phyloP scores from a whole-genome alignment of 306 rosid genomes.

The Benincasa hispida region DNA sequence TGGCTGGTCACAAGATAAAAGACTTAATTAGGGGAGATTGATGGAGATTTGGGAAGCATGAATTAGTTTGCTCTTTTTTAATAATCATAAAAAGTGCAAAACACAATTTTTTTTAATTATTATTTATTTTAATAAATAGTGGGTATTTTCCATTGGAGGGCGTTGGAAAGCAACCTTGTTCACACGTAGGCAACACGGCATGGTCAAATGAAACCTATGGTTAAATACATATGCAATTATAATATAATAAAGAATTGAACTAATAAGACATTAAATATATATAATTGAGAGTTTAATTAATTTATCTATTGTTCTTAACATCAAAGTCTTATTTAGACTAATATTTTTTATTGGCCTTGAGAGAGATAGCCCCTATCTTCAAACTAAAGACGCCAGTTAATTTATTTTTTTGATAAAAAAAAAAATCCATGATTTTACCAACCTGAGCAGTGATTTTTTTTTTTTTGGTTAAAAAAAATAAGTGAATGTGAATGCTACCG shows the following conservation, averaged over 20 bases:
- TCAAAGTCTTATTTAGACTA: not conserved
- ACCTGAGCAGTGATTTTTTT: too few species aligned
- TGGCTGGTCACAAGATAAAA: not conserved
- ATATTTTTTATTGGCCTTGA: not conserved
- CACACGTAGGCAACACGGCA: constrained; percentile 2
- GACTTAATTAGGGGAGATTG: not conserved
- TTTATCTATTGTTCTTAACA: not conserved
- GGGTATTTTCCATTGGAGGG: not conserved
- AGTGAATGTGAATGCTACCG: too few species aligned
- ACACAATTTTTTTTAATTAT: not conserved
- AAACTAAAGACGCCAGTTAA: not conserved
- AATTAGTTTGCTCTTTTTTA: not conserved
- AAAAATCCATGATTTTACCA: too few species aligned
- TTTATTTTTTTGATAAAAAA: too few species aligned
- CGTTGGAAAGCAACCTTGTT: not conserved
- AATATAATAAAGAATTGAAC: not conserved
- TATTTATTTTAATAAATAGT: not conserved
- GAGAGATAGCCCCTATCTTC: not conserved
- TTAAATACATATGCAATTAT: not conserved
- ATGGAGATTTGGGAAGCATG: not conserved
- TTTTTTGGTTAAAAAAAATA: too few species aligned
- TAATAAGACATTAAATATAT: too few species aligned
- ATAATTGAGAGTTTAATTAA: not conserved
- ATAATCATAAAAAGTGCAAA: not conserved
- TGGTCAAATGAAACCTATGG: not conserved